phyloP scores from a whole-genome alignment of 2,329 filamentous ascomycete genomes.

The Amylocarpus encephaloides region DNA sequence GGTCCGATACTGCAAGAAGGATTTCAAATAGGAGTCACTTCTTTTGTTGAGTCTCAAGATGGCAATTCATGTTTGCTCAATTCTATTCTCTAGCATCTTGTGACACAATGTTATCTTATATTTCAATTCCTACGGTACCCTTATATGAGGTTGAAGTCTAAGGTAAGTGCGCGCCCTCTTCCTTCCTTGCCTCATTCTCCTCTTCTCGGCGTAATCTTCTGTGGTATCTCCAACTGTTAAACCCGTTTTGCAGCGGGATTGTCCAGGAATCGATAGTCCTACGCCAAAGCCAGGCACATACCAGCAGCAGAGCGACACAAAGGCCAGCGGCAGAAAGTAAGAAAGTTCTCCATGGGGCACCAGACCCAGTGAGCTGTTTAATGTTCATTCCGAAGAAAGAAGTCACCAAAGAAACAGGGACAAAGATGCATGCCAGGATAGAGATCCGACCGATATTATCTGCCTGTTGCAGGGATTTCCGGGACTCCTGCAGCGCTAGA shows the following conservation, averaged over 20 bases:
- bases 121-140: too few species aligned
- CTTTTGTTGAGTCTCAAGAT: too few species aligned
- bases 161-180: too few species aligned
- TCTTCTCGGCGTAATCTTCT: too few species aligned
- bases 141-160: too few species aligned
- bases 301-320: not conserved
- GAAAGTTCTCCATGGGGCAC: not conserved
- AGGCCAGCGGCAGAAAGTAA: not conserved
- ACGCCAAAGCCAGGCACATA: not conserved
- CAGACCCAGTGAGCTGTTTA: constrained; percentile 2
- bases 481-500: not conserved
- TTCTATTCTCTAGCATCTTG: too few species aligned
- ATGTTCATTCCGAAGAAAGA: constrained; percentile 12
- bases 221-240: not conserved
- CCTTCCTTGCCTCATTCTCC: too few species aligned
- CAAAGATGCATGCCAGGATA: constrained; percentile 6
- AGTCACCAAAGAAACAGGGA: constrained; percentile 7
- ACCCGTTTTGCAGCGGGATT: not conserved
- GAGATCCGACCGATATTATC: constrained; percentile 3
- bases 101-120: too few species aligned
- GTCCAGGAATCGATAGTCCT: not conserved
- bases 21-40: too few species aligned
- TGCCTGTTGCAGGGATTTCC: constrained; percentile 1
- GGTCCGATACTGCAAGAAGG: too few species aligned
- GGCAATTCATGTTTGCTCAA: too few species aligned